Base-by-base conservation (phyloP, 164 flowering plant species). In the Santalum album region DNA sequence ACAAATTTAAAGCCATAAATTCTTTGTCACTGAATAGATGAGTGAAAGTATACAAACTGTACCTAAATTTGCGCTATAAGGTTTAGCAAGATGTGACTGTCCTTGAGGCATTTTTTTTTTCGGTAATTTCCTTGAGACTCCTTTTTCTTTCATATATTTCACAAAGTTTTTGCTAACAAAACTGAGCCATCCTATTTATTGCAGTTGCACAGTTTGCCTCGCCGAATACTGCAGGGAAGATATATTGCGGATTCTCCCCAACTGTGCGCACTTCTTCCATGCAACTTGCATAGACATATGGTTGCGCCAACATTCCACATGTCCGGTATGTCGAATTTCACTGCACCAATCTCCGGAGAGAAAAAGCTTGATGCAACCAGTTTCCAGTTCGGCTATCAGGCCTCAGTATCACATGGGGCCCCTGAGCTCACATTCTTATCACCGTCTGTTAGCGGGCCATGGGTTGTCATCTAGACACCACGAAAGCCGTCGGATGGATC, bases 151-250 rank as follows among this genome's bases (percentile, higher is more conserved):
- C n/a, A n/a, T n/a, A n/a, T n/a, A n/a, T n/a, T n/a, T n/a, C n/a
- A n/a, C n/a, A n/a, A n/a, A n/a, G n/a, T n/a, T n/a, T n/a, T n/a
- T n/a, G n/a, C 51, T 51, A 20, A 59, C n/a, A 3, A 0, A 17
- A 35, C 11, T 27, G 25, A 18, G 29, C 25, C 18, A 29, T 54
- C 15, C 43, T 6, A 24, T 50, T 19, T 20, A 51, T 61, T 55
- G 68, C 78, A 92, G 97, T 65, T 92, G 99, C 77, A 69, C 86
- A n/a, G 80, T 89, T 53, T 92, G 99, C 78, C 80, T 92, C 6
- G 57, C 79, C 3, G 95, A 89, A 48, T 92, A 83, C 76, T 80
- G 65, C 23, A 67, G 65, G 16, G 87, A 87, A 64, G 96, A 92
- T 54, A 59, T 65, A 11, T 54, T 92, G 61, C 86, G 99, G 12